Evolutionary conservation across 345 rosid species (phyloP).

Genomic region (Tarenaya hassleriana): DNA sequence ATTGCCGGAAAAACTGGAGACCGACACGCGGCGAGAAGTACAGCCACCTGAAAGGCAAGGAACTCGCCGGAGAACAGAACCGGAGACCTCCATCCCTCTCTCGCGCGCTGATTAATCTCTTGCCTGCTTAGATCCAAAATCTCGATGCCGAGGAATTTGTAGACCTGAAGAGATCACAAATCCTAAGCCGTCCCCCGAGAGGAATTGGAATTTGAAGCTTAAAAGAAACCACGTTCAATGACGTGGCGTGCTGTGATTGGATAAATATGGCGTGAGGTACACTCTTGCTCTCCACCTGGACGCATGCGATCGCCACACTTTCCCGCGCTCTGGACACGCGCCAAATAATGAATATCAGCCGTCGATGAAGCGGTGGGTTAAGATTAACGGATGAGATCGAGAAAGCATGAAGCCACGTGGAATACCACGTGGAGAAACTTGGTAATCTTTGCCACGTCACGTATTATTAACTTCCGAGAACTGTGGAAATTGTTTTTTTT

Average conservation of each 20-base stretch:
- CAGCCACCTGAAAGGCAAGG: slow-evolving; percentile 23
- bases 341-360: not conserved
- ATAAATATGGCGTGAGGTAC: slow-evolving; percentile 21
- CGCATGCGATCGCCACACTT: slow-evolving; percentile 35
- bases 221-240: slow-evolving; percentile 9
- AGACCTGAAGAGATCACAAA: slow-evolving; percentile 21
- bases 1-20: slow-evolving; percentile 13
- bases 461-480: no score
- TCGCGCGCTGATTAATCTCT: not conserved
- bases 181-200: slow-evolving; percentile 14
- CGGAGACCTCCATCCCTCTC: slow-evolving; percentile 27
- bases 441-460: slow-evolving; percentile 13
- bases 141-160: slow-evolving; percentile 1
- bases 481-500: no score
- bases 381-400: not conserved
- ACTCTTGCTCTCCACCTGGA: slow-evolving; percentile 18
- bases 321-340: slow-evolving; percentile 24
- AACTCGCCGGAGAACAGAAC: slow-evolving; percentile 28
- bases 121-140: not conserved
- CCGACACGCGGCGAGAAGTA: slow-evolving; percentile 17
- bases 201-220: slow-evolving; percentile 1
- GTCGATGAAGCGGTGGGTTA: not conserved
- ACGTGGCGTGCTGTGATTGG: slow-evolving; percentile 27
- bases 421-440: slow-evolving; percentile 14
- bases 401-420: slow-evolving; percentile 20